These are phyloP conservation scores for Dalbergia oliveri DNA, from an alignment of 306 rosid species.

Conservation along the genomic window DNA sequence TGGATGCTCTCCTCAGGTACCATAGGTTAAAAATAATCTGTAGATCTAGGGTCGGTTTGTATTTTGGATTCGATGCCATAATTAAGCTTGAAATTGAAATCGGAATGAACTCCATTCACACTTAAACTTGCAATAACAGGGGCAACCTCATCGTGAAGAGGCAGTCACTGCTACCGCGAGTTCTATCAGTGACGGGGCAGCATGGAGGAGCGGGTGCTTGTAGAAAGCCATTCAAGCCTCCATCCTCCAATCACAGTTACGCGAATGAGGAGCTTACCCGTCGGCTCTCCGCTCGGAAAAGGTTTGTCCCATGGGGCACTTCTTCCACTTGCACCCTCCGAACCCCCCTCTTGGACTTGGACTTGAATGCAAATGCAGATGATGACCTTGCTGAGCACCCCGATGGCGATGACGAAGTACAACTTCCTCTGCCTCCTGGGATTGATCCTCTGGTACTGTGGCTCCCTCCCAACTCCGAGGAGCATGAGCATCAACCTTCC, in stretches of 20 bases:
- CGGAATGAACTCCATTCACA: background rate
- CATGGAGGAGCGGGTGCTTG: constrained; percentile 69
- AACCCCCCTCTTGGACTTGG: constrained; percentile 32
- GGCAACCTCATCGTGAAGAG: constrained; percentile 82
- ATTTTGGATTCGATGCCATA: background rate
- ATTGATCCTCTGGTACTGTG: constrained; percentile 85
- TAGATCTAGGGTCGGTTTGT: background rate
- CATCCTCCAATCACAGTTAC: constrained; percentile 62
- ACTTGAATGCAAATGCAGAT: background rate
- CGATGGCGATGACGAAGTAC: background rate
- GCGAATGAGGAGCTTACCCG: constrained; percentile 68
- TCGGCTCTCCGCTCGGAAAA: constrained; percentile 84
- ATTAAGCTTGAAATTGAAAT: background rate
- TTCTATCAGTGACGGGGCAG: constrained; percentile 64
- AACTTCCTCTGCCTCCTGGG: constrained; percentile 71
- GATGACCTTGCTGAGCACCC: constrained; percentile 38
- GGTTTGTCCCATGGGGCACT: constrained; percentile 91
- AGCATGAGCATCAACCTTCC: constrained; percentile 42
- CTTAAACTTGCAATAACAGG: constrained; percentile 32
- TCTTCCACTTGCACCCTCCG: constrained; percentile 51
- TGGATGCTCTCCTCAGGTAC: constrained; percentile 84
- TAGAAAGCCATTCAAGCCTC: constrained; percentile 92
- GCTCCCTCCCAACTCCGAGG: constrained; percentile 63
- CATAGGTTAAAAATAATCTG: too few species aligned
- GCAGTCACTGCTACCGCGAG: constrained; percentile 87